Conservation (phyloP, 192 early-diverging fungal genomes). For the Mortierella antarctica region DNA sequence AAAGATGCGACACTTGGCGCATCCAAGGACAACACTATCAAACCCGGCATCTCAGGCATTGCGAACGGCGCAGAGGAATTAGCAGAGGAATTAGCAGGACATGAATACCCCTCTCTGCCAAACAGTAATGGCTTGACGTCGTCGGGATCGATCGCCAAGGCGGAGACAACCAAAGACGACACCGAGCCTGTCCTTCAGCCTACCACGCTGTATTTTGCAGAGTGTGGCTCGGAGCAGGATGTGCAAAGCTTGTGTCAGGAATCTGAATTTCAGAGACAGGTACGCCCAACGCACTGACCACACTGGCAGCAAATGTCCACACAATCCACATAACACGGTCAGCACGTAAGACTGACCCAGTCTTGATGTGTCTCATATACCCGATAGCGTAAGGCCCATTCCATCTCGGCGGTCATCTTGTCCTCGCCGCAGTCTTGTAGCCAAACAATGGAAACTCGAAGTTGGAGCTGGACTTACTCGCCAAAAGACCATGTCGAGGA, state of each 20-base stretch:
- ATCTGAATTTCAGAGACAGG: constrained; percentile 21
- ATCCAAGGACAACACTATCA: no score
- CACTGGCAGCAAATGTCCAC: not conserved
- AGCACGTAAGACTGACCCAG: not conserved
- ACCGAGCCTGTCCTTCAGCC: not conserved
- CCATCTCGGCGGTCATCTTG: not conserved
- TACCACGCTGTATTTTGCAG: constrained; percentile 25
- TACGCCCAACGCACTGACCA: not conserved
- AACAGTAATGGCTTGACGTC: no score
- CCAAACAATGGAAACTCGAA: not conserved
- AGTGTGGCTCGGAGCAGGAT: constrained; percentile 24
- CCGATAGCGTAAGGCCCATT: constrained; percentile 16
- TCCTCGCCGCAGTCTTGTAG: no score
- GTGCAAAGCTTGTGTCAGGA: constrained; percentile 12
- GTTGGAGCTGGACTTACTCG: constrained; percentile 23
- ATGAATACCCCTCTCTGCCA: no score
- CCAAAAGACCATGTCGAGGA: constrained; percentile 19
- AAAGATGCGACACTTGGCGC: no score
- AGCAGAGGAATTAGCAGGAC: no score
- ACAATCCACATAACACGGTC: not conserved
- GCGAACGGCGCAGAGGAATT: no score
- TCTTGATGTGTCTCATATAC: not conserved
- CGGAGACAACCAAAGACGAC: not conserved
- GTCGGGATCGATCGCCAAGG: not conserved
- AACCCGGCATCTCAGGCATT: no score